Percentiles rank a stretch among this genome's conserved stretches.
Evolutionary conservation across 2,329 filamentous ascomycete species (phyloP).

Genomic region (Alternaria longipes): DNA sequence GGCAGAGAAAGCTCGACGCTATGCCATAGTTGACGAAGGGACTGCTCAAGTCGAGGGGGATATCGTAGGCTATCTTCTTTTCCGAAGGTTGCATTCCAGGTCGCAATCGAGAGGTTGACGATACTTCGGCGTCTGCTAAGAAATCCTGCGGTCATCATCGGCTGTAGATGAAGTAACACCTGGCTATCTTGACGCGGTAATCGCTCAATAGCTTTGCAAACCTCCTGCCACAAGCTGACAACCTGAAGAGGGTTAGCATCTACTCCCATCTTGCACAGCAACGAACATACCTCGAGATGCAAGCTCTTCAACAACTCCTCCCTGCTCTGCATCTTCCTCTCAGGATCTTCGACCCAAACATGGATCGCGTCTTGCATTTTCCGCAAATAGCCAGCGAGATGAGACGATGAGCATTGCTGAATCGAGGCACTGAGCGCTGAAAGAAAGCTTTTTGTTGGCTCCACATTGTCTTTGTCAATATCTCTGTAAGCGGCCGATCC

Average conservation of each 20-base stretch:
- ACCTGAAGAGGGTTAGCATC: constrained; percentile 35
- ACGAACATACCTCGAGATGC: constrained; percentile 35
- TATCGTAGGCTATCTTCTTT: constrained; percentile 68
- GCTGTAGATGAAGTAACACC: constrained; percentile 63
- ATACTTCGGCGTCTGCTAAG: constrained; percentile 61
- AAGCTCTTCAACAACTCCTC: constrained; percentile 31
- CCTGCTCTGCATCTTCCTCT: constrained; percentile 43
- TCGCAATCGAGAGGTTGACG: constrained; percentile 61
- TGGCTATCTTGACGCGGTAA: constrained; percentile 67
- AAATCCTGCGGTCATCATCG: constrained; percentile 63
- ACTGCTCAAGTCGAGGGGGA: constrained; percentile 69
- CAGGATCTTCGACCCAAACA: constrained; percentile 70
- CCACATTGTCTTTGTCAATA: constrained; percentile 51
- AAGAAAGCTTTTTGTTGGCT: constrained; percentile 60
- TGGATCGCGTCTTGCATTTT: constrained; percentile 70
- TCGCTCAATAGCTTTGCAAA: constrained; percentile 64
- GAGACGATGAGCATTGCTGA: constrained; percentile 52
- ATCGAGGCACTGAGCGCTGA: constrained; percentile 59
- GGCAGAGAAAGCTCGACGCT: constrained; percentile 63
- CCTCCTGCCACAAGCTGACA: constrained; percentile 51
- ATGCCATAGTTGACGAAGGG: constrained; percentile 68
- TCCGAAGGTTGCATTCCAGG: constrained; percentile 78
- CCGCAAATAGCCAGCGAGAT: constrained; percentile 65
- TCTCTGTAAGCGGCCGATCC: constrained; percentile 65
- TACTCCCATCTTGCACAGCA: constrained; percentile 19